Percentiles rank a stretch among this genome's conserved stretches.
phyloP scores from a whole-genome alignment of 257 asterid species.

The Henckelia pumila region DNA sequence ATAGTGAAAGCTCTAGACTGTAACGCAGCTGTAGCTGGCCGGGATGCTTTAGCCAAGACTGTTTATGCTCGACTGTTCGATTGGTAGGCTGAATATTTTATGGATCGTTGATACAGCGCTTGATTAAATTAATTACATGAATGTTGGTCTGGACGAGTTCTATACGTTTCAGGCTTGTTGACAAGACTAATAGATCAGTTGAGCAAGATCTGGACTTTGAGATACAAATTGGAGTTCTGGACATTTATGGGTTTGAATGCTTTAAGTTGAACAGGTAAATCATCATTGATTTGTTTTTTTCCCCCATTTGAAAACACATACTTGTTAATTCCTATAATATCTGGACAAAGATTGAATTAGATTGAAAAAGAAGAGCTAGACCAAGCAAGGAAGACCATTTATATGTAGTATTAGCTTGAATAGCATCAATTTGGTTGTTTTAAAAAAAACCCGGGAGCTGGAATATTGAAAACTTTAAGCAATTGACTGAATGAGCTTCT shows the following conservation, averaged over 20 bases:
- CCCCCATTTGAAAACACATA: neutral
- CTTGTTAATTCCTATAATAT: conserved; percentile 3
- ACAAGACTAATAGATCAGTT: conserved; percentile 87
- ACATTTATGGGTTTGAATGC: conserved; percentile 98
- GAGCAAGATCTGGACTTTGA: conserved; percentile 91
- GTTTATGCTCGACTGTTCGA: conserved; percentile 91
- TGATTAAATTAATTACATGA: conserved; percentile 26
- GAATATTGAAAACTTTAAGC: neutral
- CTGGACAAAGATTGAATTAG: conserved; percentile 15
- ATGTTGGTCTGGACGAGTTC: conserved; percentile 18
- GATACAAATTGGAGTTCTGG: conserved; percentile 91
- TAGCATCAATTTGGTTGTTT: neutral
- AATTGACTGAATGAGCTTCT: conserved; percentile 6
- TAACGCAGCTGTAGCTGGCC: conserved; percentile 87
- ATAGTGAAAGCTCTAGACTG: conserved; percentile 89
- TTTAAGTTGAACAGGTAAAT: conserved; percentile 80
- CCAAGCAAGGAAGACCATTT: conserved; percentile 8
- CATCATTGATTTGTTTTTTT: conserved; percentile 9
- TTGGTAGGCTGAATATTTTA: conserved; percentile 54
- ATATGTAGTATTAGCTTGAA: conserved; percentile 13
- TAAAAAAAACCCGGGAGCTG: neutral
- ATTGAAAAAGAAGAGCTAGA: neutral
- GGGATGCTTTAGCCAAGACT: conserved; percentile 97
- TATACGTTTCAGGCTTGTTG: conserved; percentile 82
- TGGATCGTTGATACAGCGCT: conserved; percentile 17